phyloP scores from a whole-genome alignment of 345 rosid species.

The Eucalyptus erythrocorys region DNA sequence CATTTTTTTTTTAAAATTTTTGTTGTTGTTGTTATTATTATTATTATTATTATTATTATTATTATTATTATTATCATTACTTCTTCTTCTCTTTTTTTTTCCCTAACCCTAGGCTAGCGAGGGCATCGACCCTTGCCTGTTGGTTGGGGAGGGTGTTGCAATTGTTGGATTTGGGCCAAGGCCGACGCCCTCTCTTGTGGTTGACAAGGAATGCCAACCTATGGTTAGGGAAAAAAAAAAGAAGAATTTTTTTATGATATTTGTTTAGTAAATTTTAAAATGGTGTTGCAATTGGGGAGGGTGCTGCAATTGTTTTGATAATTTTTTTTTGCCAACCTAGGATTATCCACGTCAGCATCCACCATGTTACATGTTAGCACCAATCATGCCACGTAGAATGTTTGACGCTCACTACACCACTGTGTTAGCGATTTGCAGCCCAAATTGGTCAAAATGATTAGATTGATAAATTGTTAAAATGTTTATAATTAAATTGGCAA shows the following conservation, averaged over 20 bases:
- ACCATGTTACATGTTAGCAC: accelerated
- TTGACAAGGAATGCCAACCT: accelerated
- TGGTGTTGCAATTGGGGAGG: no score
- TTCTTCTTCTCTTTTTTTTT: not conserved
- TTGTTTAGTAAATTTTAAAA: no score
- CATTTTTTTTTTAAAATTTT: no score
- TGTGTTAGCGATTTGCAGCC: accelerated
- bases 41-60: no score
- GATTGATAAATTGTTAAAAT: not conserved
- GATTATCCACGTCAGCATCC: accelerated
- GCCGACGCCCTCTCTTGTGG: not conserved
- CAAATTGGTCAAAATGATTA: not conserved
- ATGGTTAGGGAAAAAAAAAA: not conserved
- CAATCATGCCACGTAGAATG: accelerated
- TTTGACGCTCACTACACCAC: accelerated
- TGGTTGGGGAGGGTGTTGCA: accelerated
- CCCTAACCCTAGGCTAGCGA: accelerated
- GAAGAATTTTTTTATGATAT: no score
- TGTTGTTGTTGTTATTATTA: no score
- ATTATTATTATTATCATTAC: not conserved
- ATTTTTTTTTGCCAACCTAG: no score
- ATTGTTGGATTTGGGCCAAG: accelerated
- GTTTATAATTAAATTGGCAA: accelerated
- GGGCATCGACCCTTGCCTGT: accelerated
- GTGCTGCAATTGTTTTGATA: no score